Conservation (phyloP, 345 rosid species). For the Combretum micranthum region DNA sequence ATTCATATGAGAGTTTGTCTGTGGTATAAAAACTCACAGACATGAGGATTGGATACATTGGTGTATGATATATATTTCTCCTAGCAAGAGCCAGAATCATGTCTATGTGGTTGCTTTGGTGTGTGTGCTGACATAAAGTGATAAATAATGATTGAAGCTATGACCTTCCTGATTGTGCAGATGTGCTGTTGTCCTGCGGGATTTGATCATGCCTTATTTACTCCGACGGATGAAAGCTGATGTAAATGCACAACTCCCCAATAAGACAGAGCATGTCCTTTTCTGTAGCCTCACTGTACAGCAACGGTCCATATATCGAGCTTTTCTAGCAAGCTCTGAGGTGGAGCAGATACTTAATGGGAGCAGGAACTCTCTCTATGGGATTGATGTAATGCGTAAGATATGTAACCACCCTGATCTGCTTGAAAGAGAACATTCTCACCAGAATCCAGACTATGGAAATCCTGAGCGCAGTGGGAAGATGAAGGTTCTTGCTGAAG, state of each 20-base stretch:
- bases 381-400: constrained; percentile 99
- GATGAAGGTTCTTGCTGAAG: constrained; percentile 80
- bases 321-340: constrained; percentile 95
- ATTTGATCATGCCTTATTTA: constrained; percentile 95
- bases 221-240: constrained; percentile 95
- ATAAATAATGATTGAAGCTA: no score
- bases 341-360: constrained; percentile 89
- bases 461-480: constrained; percentile 91
- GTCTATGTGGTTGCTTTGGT: no score
- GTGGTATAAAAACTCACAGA: no score
- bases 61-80: no score
- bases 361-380: constrained; percentile 70
- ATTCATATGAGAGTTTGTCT: background rate
- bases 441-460: constrained; percentile 75
- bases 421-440: constrained; percentile 87
- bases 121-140: no score
- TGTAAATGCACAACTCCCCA: constrained; percentile 80
- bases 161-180: constrained; percentile 24
- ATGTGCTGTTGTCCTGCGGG: constrained; percentile 96
- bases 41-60: no score
- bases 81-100: no score
- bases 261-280: constrained; percentile 91
- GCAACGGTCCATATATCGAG: constrained; percentile 80
- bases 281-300: constrained; percentile 93
- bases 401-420: constrained; percentile 99